Conservation (phyloP, 495 filamentous ascomycete genomes). For the Penicillium samsonianum region DNA sequence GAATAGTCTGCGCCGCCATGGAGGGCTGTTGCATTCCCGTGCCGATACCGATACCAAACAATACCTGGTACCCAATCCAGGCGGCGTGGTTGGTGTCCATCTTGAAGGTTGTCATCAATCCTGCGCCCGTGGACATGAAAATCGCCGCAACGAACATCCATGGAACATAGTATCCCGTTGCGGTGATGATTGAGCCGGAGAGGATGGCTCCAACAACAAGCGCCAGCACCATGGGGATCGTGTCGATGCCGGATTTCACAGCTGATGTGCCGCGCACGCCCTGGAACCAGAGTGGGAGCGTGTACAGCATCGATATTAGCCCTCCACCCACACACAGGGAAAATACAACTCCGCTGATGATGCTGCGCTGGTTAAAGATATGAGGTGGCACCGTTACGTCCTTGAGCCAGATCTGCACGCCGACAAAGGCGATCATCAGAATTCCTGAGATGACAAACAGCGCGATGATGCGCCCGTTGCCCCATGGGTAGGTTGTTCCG, state of each 20-base stretch:
- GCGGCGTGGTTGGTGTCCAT: slow-evolving; percentile 47
- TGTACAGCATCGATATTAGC: slow-evolving; percentile 54
- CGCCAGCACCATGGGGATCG: slow-evolving; percentile 46
- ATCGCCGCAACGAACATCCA: slow-evolving; percentile 54
- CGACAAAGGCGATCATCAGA: slow-evolving; percentile 45
- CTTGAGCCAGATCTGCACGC: slow-evolving; percentile 46
- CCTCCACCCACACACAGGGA: slow-evolving; percentile 26
- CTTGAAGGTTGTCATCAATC: slow-evolving; percentile 62
- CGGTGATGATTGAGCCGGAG: slow-evolving; percentile 54
- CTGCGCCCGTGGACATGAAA: slow-evolving; percentile 60
- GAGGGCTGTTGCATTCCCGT: slow-evolving; percentile 69
- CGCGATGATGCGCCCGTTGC: slow-evolving; percentile 51
- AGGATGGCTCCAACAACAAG: slow-evolving; percentile 46
- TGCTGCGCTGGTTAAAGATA: slow-evolving; percentile 57
- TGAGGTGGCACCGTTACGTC: slow-evolving; percentile 57
- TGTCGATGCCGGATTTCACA: slow-evolving; percentile 38
- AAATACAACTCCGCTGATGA: slow-evolving; percentile 47
- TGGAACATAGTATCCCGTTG: slow-evolving; percentile 67
- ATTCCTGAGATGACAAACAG: slow-evolving; percentile 52
- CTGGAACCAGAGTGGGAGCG: slow-evolving; percentile 77
- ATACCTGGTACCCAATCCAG: slow-evolving; percentile 71
- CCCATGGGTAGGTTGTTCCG: slow-evolving; percentile 58
- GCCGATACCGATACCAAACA: slow-evolving; percentile 72
- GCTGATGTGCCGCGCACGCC: slow-evolving; percentile 46
- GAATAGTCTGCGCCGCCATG: slow-evolving; percentile 64